Conservation (phyloP, 331 rosid species). For the Cydonia oblonga region DNA sequence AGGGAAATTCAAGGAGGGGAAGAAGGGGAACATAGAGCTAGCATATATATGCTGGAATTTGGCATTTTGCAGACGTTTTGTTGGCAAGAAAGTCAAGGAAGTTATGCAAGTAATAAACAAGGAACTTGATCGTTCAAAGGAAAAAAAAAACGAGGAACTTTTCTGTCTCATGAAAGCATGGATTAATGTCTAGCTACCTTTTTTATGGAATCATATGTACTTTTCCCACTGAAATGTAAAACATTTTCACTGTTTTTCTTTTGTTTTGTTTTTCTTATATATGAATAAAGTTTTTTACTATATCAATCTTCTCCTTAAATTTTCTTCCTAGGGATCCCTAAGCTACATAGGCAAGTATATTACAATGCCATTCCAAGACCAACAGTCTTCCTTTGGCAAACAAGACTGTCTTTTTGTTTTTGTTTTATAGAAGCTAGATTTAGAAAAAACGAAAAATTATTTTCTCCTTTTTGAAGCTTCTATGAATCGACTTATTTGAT, state of each 20-base stretch:
- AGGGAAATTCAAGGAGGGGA: constrained; percentile 47
- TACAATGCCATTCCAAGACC: too few relatives aligned
- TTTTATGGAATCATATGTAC: neutral
- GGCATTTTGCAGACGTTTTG: neutral
- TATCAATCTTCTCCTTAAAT: neutral
- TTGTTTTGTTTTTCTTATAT: neutral
- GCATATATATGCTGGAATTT: constrained; percentile 3
- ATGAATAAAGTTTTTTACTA: neutral
- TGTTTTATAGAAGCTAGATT: neutral
- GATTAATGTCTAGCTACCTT: neutral
- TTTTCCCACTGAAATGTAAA: neutral
- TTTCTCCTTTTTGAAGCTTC: neutral
- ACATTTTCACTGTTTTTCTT: neutral
- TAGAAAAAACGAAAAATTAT: neutral
- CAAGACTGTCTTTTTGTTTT: too few relatives aligned
- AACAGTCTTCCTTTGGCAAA: too few relatives aligned
- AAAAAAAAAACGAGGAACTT: neutral
- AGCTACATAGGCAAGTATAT: too few relatives aligned
- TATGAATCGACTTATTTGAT: too few relatives aligned
- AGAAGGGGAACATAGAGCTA: neutral
- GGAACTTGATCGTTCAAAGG: neutral
- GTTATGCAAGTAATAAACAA: neutral
- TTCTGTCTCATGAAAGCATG: neutral
- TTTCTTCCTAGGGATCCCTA: neutral
- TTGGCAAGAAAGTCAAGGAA: constrained; percentile 22